Conservation (phyloP, 345 rosid genomes). For the Eucalyptus shirleyi region DNA sequence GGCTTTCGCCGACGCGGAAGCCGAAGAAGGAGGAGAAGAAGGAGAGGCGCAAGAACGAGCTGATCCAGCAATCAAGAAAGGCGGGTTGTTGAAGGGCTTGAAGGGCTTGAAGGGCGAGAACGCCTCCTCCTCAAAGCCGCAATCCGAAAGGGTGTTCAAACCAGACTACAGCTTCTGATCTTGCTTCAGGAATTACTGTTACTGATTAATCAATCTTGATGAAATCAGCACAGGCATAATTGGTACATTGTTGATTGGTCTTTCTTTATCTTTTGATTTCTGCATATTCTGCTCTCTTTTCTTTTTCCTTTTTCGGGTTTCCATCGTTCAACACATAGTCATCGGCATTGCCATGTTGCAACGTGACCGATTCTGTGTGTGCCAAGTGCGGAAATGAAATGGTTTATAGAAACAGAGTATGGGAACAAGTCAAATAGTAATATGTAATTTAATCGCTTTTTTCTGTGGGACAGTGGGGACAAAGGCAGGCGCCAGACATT, state of each 20-base stretch:
- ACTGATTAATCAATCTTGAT: not conserved
- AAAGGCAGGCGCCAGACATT: not conserved
- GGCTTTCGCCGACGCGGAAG: conserved; percentile 37
- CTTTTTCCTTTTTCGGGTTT: not conserved
- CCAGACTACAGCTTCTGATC: conserved; percentile 47
- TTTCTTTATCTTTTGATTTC: not conserved
- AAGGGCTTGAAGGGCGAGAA: not conserved
- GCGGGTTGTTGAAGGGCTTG: not conserved
- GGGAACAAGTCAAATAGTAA: not conserved
- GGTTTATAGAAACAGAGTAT: not conserved
- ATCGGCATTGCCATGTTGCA: not conserved
- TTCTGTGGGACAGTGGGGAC: not conserved
- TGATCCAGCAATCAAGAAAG: not conserved
- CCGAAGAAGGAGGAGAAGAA: not conserved
- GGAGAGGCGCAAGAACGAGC: not conserved
- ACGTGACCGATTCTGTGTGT: not conserved
- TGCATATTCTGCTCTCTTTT: not conserved
- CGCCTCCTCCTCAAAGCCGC: conserved; percentile 14
- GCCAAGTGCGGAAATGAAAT: not conserved
- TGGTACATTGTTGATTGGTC: not conserved
- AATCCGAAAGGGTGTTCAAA: conserved; percentile 26
- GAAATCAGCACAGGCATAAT: not conserved
- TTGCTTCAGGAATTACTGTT: not conserved
- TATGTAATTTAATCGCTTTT: not conserved
- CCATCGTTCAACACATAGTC: not conserved